Evolutionary conservation across 495 filamentous ascomycete genomes (phyloP).

Genomic region (Neurospora terricola): DNA sequence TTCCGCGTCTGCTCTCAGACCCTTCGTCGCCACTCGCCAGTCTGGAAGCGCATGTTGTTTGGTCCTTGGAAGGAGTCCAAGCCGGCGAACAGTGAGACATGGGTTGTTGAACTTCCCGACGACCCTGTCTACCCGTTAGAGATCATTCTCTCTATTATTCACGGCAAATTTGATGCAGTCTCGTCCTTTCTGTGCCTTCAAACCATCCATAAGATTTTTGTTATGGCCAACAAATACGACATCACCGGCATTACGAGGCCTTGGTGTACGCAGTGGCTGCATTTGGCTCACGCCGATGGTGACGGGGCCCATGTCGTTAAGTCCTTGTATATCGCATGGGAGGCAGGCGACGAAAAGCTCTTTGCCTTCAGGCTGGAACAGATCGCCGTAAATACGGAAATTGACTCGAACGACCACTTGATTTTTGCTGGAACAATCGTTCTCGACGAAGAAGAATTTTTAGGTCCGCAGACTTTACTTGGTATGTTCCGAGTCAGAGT

Average conservation of each 20-base stretch:
- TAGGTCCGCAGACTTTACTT: neutral
- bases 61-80: slow-evolving; percentile 18
- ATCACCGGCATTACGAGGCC: slow-evolving; percentile 12
- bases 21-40: slow-evolving; percentile 13
- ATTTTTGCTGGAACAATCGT: neutral
- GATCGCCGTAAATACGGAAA: neutral
- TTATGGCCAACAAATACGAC: slow-evolving; percentile 17
- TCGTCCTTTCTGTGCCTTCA: neutral
- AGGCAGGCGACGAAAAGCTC: neutral
- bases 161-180: slow-evolving; percentile 8
- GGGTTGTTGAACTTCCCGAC: slow-evolving; percentile 19
- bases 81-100: slow-evolving; percentile 5
- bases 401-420: neutral
- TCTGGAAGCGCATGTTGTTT: slow-evolving; percentile 21
- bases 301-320: neutral
- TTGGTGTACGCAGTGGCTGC: slow-evolving; percentile 13
- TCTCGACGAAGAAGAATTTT: neutral
- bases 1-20: slow-evolving; percentile 16
- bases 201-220: no score
- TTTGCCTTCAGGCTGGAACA: neutral
- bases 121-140: neutral
- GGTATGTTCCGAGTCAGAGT: no score
- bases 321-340: neutral
- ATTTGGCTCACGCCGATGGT: no score
- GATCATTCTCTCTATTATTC: slow-evolving; percentile 15